phyloP scores from a whole-genome alignment of 139 green algal species.

The Zygnema circumcarinatum region DNA sequence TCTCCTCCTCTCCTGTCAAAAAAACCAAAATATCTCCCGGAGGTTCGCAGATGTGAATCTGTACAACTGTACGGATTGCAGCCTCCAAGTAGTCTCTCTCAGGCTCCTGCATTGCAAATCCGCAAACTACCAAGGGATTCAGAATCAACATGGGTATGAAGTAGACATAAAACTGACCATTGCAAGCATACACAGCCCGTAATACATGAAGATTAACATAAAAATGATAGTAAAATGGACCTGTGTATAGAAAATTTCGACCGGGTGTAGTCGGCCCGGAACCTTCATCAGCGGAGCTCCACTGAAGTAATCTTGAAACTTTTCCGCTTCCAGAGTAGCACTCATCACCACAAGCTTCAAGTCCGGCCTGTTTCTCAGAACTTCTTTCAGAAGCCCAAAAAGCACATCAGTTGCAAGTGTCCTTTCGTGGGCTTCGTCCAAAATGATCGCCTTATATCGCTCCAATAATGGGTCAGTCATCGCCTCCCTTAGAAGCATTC shows the following conservation, averaged over 20 bases:
- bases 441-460: constrained; percentile 77
- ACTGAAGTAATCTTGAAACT: constrained; percentile 98
- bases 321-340: constrained; percentile 98
- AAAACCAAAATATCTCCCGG: constrained; percentile 96
- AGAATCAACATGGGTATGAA: too few relatives aligned
- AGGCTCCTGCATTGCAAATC: constrained; percentile 78
- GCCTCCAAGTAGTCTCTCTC: constrained; percentile 98
- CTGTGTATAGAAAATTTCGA: constrained; percentile 99
- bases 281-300: constrained; percentile 97
- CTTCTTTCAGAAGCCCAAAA: constrained; percentile 88
- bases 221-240: too few relatives aligned
- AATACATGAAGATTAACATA: too few relatives aligned
- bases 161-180: too few relatives aligned
- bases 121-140: constrained; percentile 17
- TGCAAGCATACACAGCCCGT: too few relatives aligned
- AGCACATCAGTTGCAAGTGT: constrained; percentile 87
- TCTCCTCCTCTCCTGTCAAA: constrained; percentile 99
- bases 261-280: constrained; percentile 93
- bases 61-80: constrained; percentile 94
- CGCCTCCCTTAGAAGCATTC: constrained; percentile 72
- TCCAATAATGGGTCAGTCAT: constrained; percentile 70
- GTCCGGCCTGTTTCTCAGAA: constrained; percentile 82
- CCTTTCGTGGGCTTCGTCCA: constrained; percentile 89
- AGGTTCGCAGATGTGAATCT: constrained; percentile 75
- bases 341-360: constrained; percentile 99